Evolutionary conservation across 2,329 filamentous ascomycete genomes (phyloP), one percentile per base, ranked within the genome.

Genomic region (Thielaviopsis musarum): DNA sequence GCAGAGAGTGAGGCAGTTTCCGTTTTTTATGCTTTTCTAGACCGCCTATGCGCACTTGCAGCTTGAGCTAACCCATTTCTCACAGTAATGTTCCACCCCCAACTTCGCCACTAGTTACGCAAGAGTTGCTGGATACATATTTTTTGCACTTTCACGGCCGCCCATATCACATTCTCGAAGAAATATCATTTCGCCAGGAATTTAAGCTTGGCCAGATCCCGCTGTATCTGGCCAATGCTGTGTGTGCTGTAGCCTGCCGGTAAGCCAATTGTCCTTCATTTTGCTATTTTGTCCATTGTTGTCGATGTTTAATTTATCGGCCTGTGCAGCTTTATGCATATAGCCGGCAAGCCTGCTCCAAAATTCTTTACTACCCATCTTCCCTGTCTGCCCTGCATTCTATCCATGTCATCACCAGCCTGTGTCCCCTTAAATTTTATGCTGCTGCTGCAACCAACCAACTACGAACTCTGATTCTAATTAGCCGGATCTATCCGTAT

Each of bases 71-170:
- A 34, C 9, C 6, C 30, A 10, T 34, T 34, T 12, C 10, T 7
- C 9, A 34, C 9, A 34, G 30, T 2, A 7, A 34, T 12, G 30
- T 7, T 5, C 30, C 30, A 10, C 10, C 30, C 10, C 30, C 30
- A 5, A 34, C 30, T 9, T 34, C 30, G 30, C 30, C 30, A 34
- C 4, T 7, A 34, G 6, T 34, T 56, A 76, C 79, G 1, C 83
- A 87, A 66, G 72, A 77, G 1, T 73, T 90, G 28, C 73, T 94
- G 30, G 85, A 94, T 66, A 85, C 84, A 5, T 95, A 91, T 69
- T 94, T 95, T 68, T 73, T 77, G 22, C 80, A 86, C 56, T 81
- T 91, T 48, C 88, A 95, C 68, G 85, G 84, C 56, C 91, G 90
- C 67, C 87, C 88, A 1, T 93, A 86, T 64, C 82, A 87, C 66